Percentiles rank a stretch among this genome's conserved stretches.
phyloP scores from a whole-genome alignment of 768 basidiomycete species.

The Tylopilus plumbeoviolaceoides region DNA sequence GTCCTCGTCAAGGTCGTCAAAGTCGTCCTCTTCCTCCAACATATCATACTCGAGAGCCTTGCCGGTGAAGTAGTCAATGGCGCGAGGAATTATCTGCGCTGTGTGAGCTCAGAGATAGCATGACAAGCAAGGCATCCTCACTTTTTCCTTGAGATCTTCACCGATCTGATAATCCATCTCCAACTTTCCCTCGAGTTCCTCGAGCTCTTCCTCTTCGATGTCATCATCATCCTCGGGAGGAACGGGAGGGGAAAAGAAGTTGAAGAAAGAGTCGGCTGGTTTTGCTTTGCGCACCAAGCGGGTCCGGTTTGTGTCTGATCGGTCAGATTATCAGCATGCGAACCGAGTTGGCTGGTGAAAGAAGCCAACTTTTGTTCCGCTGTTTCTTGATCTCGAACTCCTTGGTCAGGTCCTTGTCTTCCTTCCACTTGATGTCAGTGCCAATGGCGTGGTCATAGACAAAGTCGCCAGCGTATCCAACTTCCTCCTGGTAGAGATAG shows the following conservation, averaged over 20 bases:
- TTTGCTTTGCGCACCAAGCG: slow-evolving; percentile 81
- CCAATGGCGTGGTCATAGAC: slow-evolving; percentile 94
- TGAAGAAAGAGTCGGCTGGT: slow-evolving; percentile 96
- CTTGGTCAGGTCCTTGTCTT: slow-evolving; percentile 96
- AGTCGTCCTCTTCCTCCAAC: slow-evolving; percentile 51
- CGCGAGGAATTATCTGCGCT: slow-evolving; percentile 83
- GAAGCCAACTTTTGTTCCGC: slow-evolving; percentile 86
- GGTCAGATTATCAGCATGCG: background rate
- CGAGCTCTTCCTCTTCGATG: slow-evolving; percentile 78
- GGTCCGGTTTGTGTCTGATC: slow-evolving; percentile 75
- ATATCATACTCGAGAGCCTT: slow-evolving; percentile 86
- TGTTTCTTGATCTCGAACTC: slow-evolving; percentile 99
- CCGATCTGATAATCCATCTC: slow-evolving; percentile 98
- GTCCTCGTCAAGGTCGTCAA: slow-evolving; percentile 54
- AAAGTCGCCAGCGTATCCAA: slow-evolving; percentile 95
- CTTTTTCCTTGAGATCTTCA: slow-evolving; percentile 97
- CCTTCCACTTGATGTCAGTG: slow-evolving; percentile 93
- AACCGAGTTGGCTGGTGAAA: background rate
- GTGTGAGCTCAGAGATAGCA: background rate
- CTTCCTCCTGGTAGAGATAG: slow-evolving; percentile 88
- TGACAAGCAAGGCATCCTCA: slow-evolving; percentile 26
- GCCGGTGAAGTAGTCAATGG: slow-evolving; percentile 96
- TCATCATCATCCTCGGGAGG: slow-evolving; percentile 71
- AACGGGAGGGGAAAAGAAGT: slow-evolving; percentile 88
- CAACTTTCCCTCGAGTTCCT: slow-evolving; percentile 88